Conservation (phyloP, 805 yeast genomes). For the Tanozyma kutaoensis region DNA sequence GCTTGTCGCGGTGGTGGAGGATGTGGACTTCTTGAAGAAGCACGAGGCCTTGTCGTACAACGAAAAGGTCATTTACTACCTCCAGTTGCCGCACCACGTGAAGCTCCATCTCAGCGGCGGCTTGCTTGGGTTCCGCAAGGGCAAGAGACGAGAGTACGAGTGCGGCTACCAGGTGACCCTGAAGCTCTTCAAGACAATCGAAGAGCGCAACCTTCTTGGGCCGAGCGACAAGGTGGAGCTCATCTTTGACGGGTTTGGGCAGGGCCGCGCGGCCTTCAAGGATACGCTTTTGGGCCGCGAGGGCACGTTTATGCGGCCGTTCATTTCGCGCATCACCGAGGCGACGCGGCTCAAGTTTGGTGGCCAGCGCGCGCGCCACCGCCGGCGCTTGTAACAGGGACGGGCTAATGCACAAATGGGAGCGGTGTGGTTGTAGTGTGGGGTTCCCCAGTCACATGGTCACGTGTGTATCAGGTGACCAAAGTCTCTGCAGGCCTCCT, state of each 20-base stretch:
- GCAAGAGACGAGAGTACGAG: conserved; percentile 87
- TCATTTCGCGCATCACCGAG: conserved; percentile 62
- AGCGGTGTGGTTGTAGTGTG: no score
- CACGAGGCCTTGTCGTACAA: conserved; percentile 45
- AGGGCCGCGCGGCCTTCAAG: conserved; percentile 78
- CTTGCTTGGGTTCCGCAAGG: conserved; percentile 75
- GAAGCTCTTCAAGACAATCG: conserved; percentile 57
- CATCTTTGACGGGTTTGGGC: conserved; percentile 71
- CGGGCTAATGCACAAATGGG: no score
- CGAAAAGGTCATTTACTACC: conserved; percentile 63
- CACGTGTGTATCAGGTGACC: no score
- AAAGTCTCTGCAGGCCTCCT: no score
- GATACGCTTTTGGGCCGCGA: conserved; percentile 83
- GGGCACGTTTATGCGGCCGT: conserved; percentile 56
- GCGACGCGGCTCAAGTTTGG: conserved; percentile 80
- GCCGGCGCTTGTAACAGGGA: conserved; percentile 64
- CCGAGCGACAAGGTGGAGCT: conserved; percentile 54
- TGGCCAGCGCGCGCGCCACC: conserved; percentile 77
- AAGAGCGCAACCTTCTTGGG: conserved; percentile 42
- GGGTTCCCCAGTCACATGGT: no score
- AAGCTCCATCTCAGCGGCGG: conserved; percentile 67
- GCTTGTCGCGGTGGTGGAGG: conserved; percentile 57
- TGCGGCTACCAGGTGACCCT: conserved; percentile 81
- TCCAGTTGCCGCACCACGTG: conserved; percentile 69
- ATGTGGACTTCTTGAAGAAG: conserved; percentile 37